Evolutionary conservation across 2,329 filamentous ascomycete genomes (phyloP).

Genomic region (Gaeumannomyces tritici): DNA sequence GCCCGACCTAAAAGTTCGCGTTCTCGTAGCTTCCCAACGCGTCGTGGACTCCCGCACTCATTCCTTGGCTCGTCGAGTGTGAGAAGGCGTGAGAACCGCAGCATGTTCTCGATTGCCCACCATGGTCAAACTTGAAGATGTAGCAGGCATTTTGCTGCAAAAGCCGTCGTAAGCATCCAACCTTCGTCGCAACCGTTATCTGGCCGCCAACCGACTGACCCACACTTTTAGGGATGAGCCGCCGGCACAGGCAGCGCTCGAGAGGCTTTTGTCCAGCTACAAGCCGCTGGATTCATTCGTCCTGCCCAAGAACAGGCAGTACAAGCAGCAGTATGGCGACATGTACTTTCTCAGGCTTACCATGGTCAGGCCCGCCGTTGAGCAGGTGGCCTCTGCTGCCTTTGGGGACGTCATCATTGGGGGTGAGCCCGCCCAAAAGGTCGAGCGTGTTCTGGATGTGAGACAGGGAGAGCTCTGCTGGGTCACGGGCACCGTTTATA

Average conservation of each 20-base stretch:
- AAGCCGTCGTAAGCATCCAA: slow-evolving; percentile 32
- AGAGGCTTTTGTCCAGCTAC: slow-evolving; percentile 50
- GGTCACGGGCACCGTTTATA: slow-evolving; percentile 90
- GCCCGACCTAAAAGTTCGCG: neutral
- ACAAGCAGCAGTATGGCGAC: slow-evolving; percentile 92
- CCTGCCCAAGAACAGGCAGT: slow-evolving; percentile 63
- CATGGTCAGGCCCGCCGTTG: slow-evolving; percentile 76
- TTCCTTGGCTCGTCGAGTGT: neutral
- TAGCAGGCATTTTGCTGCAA: slow-evolving; percentile 32
- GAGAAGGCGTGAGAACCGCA: neutral
- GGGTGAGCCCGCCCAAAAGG: slow-evolving; percentile 61
- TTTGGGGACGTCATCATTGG: slow-evolving; percentile 75
- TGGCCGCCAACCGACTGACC: neutral
- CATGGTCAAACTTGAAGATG: slow-evolving; percentile 37
- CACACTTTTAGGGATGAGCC: neutral
- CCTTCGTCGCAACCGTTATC: neutral
- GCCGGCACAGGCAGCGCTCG: slow-evolving; percentile 7
- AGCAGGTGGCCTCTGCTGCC: slow-evolving; percentile 60
- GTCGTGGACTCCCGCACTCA: neutral
- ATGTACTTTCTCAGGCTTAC: slow-evolving; percentile 93
- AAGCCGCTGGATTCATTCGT: slow-evolving; percentile 65
- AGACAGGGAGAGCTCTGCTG: slow-evolving; percentile 92
- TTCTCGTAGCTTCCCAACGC: neutral
- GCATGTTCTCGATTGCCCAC: slow-evolving; percentile 8
- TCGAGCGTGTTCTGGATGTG: slow-evolving; percentile 88